Percentiles rank a stretch among this genome's conserved stretches.
Evolutionary conservation across 225 moss, liverwort and hornwort species (phyloP).

Genomic region (Sphagnum tenellum): DNA sequence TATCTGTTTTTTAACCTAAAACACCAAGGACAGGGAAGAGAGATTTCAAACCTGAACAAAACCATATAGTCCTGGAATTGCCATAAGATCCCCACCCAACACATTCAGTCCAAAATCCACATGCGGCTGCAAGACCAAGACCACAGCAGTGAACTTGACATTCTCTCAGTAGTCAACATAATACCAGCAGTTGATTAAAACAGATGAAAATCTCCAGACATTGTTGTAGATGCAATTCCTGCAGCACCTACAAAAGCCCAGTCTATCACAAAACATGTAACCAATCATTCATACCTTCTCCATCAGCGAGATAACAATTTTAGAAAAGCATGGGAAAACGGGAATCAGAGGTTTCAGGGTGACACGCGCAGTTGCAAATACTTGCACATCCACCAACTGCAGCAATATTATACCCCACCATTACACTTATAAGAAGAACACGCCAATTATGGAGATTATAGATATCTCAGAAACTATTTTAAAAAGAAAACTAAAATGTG

Average conservation of each 20-base stretch:
- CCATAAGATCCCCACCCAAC: slow-evolving; percentile 90
- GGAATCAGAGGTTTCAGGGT: slow-evolving; percentile 79
- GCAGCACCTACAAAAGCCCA: neutral
- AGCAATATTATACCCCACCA: neutral
- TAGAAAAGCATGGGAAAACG: slow-evolving; percentile 84
- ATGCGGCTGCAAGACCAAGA: slow-evolving; percentile 49
- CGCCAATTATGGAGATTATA: no score
- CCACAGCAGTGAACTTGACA: neutral
- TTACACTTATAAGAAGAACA: no score
- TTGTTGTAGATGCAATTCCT: neutral
- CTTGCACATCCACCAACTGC: slow-evolving; percentile 92
- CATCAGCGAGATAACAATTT: slow-evolving; percentile 80
- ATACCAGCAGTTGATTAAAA: no score
- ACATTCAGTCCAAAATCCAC: slow-evolving; percentile 97
- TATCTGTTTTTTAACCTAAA: no score
- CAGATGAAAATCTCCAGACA: no score
- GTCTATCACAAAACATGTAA: neutral
- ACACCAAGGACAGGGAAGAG: no score
- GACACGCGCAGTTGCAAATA: slow-evolving; percentile 78
- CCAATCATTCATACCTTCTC: slow-evolving; percentile 51
- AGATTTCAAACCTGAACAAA: slow-evolving; percentile 64
- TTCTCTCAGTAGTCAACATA: neutral
- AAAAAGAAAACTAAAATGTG: no score
- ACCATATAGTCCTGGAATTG: slow-evolving; percentile 83
- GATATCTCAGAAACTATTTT: no score